These are phyloP conservation scores for Quercus dentata DNA, from an alignment of 306 rosid genomes.

Conservation along the genomic window DNA sequence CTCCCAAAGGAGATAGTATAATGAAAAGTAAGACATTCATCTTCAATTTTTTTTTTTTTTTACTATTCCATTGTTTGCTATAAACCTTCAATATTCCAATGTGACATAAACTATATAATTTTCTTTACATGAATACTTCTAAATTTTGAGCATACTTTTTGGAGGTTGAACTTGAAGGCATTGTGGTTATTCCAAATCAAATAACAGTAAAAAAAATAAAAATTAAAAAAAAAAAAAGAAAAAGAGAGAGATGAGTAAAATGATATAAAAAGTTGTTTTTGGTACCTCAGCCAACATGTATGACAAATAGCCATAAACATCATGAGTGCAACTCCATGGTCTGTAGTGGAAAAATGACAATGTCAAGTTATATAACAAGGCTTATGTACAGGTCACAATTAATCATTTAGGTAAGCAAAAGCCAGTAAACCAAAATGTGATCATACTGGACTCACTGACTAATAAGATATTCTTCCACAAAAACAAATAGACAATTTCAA, in stretches of 20 bases:
- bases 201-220: too few species aligned
- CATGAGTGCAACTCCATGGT: conserved; percentile 88
- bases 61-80: too few species aligned
- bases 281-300: conserved; percentile 86
- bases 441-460: background rate
- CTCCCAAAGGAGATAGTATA: too few species aligned
- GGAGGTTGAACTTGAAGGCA: too few species aligned
- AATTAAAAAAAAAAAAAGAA: background rate
- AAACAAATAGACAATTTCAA: background rate
- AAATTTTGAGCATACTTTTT: too few species aligned
- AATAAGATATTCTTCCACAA: background rate
- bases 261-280: background rate
- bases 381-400: background rate
- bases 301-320: conserved; percentile 87
- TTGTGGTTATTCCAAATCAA: too few species aligned
- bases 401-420: background rate
- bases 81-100: too few species aligned
- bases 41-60: too few species aligned
- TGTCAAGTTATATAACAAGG: background rate
- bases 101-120: too few species aligned
- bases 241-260: background rate
- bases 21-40: too few species aligned
- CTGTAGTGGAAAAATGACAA: conserved; percentile 28
- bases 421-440: background rate
- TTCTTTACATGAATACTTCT: too few species aligned